phyloP scores from a whole-genome alignment of 2,329 filamentous ascomycete species.

The Cladosporium sp. region DNA sequence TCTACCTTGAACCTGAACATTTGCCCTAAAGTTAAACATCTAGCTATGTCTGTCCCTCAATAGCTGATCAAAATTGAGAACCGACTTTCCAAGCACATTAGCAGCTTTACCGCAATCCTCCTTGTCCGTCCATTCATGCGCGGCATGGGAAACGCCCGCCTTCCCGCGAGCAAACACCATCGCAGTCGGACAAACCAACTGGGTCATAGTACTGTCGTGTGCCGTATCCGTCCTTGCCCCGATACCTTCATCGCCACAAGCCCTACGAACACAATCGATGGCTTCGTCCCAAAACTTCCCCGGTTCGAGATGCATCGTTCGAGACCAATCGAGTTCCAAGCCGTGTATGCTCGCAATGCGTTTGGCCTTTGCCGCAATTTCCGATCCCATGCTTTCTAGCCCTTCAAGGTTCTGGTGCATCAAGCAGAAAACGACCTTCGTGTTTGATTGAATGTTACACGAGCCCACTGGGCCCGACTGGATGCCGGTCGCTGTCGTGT shows the following conservation, averaged over 20 bases:
- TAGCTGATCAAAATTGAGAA: slow-evolving; percentile 27
- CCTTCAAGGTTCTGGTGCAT: slow-evolving; percentile 23
- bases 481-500: slow-evolving; percentile 27
- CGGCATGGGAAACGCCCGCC: slow-evolving; percentile 26
- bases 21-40: no score
- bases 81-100: slow-evolving; percentile 24
- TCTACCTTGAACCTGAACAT: no score
- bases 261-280: slow-evolving; percentile 22
- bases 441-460: slow-evolving; percentile 30
- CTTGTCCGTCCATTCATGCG: slow-evolving; percentile 23
- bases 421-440: slow-evolving; percentile 25
- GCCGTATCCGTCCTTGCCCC: slow-evolving; percentile 22
- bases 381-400: slow-evolving; percentile 23
- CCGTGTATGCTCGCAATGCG: background rate
- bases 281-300: slow-evolving; percentile 18
- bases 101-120: slow-evolving; percentile 25
- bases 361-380: slow-evolving; percentile 15
- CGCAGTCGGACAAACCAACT: slow-evolving; percentile 25
- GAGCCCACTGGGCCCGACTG: slow-evolving; percentile 20
- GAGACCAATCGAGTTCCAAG: slow-evolving; percentile 18
- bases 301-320: slow-evolving; percentile 17
- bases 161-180: slow-evolving; percentile 30
- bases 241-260: slow-evolving; percentile 23
- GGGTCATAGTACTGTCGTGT: slow-evolving; percentile 30
- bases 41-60: slow-evolving; percentile 17